Percentiles rank a stretch among this genome's conserved stretches.
These are phyloP conservation scores for Colletotrichum filicis DNA, from an alignment of 2,329 filamentous ascomycete genomes.

Conservation along the genomic window DNA sequence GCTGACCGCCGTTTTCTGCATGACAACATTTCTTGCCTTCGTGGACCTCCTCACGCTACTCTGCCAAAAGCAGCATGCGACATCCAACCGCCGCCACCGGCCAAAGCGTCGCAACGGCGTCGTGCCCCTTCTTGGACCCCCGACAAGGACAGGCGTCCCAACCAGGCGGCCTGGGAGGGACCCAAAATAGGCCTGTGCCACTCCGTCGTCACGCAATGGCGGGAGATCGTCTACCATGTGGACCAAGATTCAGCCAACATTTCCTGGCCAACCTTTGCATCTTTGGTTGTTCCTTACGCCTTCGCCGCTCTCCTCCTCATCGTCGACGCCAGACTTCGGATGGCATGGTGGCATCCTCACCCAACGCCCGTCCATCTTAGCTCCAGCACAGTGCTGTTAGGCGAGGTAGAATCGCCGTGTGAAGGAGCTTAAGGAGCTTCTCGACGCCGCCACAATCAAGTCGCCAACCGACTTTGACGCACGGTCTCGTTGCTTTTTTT, in stretches of 20 bases:
- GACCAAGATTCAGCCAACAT: slow-evolving; percentile 7
- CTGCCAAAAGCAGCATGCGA: slow-evolving; percentile 11
- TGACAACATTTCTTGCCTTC: background rate
- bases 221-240: slow-evolving; percentile 33
- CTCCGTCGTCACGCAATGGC: slow-evolving; percentile 25
- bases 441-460: slow-evolving; percentile 24
- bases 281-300: slow-evolving; percentile 3
- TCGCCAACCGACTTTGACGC: background rate
- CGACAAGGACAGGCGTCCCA: slow-evolving; percentile 33
- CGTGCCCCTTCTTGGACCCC: slow-evolving; percentile 19
- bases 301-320: background rate
- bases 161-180: slow-evolving; percentile 25
- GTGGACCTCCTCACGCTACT: background rate
- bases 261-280: slow-evolving; percentile 19
- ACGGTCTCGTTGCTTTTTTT: slow-evolving; percentile 9
- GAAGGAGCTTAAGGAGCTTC: slow-evolving; percentile 19
- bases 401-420: slow-evolving; percentile 2
- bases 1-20: slow-evolving; percentile 10
- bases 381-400: background rate
- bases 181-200: slow-evolving; percentile 11
- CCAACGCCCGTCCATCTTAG: background rate
- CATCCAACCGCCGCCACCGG: slow-evolving; percentile 24
- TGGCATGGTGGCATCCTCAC: slow-evolving; percentile 24
- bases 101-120: slow-evolving; percentile 30
- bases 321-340: slow-evolving; percentile 22